Evolutionary conservation across 441 rosid species (phyloP), one percentile per base, ranked within the genome.

Genomic region (Omphalea diandra): DNA sequence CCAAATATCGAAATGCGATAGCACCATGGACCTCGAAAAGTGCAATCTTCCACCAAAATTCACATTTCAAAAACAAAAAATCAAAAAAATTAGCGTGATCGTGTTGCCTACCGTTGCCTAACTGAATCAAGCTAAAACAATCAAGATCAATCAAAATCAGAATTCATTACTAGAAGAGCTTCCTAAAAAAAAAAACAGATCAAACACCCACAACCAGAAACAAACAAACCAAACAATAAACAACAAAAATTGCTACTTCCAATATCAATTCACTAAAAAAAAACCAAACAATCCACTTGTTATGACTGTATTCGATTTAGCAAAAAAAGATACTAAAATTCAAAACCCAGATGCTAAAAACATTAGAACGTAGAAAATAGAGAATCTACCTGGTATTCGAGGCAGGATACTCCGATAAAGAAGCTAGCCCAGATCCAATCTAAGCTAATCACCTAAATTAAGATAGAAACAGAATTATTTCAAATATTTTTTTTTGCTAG

Each of bases 381-480:
- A 56, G 46, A 57, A 59, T 43, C 41, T 18, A 84, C 91, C 89
- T 84, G 64, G 67, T 18, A 15, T 32, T 44, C 58, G 78, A 52
- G 27, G 66, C n/a, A 65, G 43, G 81, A 65, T 17, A 72, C 79
- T 76, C 75, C 15, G 49, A 66, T 41, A 49, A 12, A 59, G 44
- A 80, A 75, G 61, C 60, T n/a, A 63, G 72, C 75, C 79, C 87
- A 87, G 96, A 90, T 85, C 90, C 88, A 85, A 85, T 82, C 80
- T 62, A 85, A 85, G 81, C 80, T 62, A 69, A 68, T 46, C 24
- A 52, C 15, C 1, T 69, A 72, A 73, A 72, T 66, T 50, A 7
- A 36, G 33, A 62, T n/a, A n/a, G 26, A 72, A n/a, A 46, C 24
- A 43, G 58, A 18, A 17, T 60, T 40, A 44, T 54, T 27, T 65